Percentiles rank a stretch among this genome's conserved stretches.
Conservation (phyloP, 1,284 basidiomycete genomes). For the Sporisorium iseilematis-ciliati region DNA sequence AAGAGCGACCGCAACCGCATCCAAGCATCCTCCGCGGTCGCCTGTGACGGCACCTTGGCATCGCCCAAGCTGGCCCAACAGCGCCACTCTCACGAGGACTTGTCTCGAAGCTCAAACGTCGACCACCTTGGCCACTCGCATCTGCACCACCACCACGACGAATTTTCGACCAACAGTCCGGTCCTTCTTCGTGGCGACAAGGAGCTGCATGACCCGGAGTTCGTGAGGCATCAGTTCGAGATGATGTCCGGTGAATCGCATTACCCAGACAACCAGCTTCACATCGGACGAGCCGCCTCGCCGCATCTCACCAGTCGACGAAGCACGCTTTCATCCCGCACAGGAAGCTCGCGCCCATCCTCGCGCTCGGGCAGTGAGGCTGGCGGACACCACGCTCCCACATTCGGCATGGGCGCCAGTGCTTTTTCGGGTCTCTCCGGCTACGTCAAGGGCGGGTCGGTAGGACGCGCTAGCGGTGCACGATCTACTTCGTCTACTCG, state of each 20-base stretch:
- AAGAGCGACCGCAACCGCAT: conserved; percentile 39
- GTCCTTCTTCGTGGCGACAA: conserved; percentile 38
- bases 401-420: conserved; percentile 26
- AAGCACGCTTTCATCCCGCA: conserved; percentile 35
- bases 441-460: conserved; percentile 24
- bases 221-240: conserved; percentile 46
- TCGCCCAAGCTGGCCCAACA: conserved; percentile 23
- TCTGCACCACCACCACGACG: conserved; percentile 15
- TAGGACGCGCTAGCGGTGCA: conserved; percentile 4
- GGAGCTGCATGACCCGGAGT: conserved; percentile 49
- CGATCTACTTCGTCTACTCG: conserved; percentile 15
- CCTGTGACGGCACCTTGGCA: conserved; percentile 21
- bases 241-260: conserved; percentile 44
- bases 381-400: conserved; percentile 19
- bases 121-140: conserved; percentile 19
- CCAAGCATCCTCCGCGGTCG: conserved; percentile 21
- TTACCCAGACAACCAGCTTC: conserved; percentile 24
- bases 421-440: conserved; percentile 39
- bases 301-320: conserved; percentile 29
- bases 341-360: conserved; percentile 32
- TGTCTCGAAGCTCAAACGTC: conserved; percentile 18
- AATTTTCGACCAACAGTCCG: conserved; percentile 26
- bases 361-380: conserved; percentile 44
- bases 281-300: conserved; percentile 29
- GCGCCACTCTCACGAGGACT: conserved; percentile 22